Percentiles rank a stretch among this genome's conserved stretches.
Conservation (phyloP, 148 eudicot genomes). For the Chenopodium album region DNA sequence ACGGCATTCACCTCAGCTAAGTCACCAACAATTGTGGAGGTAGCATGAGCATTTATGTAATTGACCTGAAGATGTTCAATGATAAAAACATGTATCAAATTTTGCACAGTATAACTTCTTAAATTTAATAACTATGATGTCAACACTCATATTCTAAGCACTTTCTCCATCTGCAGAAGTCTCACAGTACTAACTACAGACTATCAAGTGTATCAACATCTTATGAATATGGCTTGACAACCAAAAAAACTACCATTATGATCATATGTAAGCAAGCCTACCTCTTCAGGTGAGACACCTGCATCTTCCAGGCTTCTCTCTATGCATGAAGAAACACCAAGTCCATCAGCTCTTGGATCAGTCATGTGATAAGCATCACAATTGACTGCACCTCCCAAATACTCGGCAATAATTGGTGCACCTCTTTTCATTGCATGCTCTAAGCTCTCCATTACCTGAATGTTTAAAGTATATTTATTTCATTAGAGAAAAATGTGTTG, state of each 20-base stretch:
- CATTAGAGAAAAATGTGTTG: not conserved
- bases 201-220: not conserved
- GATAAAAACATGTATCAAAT: slow-evolving; percentile 1
- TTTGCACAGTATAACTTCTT: slow-evolving; percentile 2
- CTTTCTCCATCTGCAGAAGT: not conserved
- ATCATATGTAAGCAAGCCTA: slow-evolving; percentile 21
- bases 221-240: slow-evolving; percentile 1
- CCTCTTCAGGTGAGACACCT: slow-evolving; percentile 98
- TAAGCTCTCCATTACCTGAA: slow-evolving; percentile 92
- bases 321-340: slow-evolving; percentile 93
- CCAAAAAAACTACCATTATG: not conserved
- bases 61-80: slow-evolving; percentile 57
- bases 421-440: slow-evolving; percentile 95
- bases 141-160: not conserved
- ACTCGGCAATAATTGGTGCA: slow-evolving; percentile 91
- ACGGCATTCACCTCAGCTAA: slow-evolving; percentile 94
- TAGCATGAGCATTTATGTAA: slow-evolving; percentile 96
- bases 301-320: slow-evolving; percentile 78
- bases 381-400: slow-evolving; percentile 90
- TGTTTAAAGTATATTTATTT: not conserved
- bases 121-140: not conserved
- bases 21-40: slow-evolving; percentile 93
- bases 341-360: slow-evolving; percentile 96
- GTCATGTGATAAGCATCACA: slow-evolving; percentile 99
- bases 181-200: not conserved